These are phyloP conservation scores for Daedalea quercina DNA, from an alignment of 768 basidiomycete genomes.

Conservation along the genomic window DNA sequence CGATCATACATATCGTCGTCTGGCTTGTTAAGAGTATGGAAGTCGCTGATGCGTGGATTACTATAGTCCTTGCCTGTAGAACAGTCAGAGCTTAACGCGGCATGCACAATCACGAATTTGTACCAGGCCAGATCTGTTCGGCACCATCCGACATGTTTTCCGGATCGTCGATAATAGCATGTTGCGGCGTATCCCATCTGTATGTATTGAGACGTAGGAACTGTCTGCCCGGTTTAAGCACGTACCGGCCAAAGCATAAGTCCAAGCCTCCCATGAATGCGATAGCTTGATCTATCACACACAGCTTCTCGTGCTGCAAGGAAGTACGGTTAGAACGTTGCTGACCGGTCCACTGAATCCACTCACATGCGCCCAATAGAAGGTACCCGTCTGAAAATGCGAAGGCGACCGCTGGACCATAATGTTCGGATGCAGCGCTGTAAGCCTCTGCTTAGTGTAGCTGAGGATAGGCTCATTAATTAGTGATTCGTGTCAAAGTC, in stretches of 20 bases:
- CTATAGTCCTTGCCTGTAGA: slow-evolving; percentile 86
- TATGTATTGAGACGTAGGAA: neutral
- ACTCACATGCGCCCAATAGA: slow-evolving; percentile 97
- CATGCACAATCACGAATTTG: slow-evolving; percentile 5
- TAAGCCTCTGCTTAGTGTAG: slow-evolving; percentile 82
- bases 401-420: slow-evolving; percentile 96
- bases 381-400: slow-evolving; percentile 95
- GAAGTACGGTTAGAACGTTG: neutral
- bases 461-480: slow-evolving; percentile 25
- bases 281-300: slow-evolving; percentile 94
- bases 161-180: slow-evolving; percentile 81
- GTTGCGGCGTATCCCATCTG: slow-evolving; percentile 96
- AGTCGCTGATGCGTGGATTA: slow-evolving; percentile 84
- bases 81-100: neutral
- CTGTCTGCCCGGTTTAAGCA: neutral
- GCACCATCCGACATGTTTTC: slow-evolving; percentile 49
- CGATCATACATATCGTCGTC: slow-evolving; percentile 96
- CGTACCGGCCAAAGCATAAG: slow-evolving; percentile 80
- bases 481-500: neutral
- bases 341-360: neutral
- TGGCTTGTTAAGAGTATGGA: slow-evolving; percentile 80
- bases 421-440: slow-evolving; percentile 82
- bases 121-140: slow-evolving; percentile 83
- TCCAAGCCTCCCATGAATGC: slow-evolving; percentile 98
- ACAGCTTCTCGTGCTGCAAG: slow-evolving; percentile 89